A percentile compares a stretch with the other conserved stretches of the same genome.
Evolutionary conservation across 805 yeast species (phyloP).

Genomic region (Metschnikowia drakensbergensis): DNA sequence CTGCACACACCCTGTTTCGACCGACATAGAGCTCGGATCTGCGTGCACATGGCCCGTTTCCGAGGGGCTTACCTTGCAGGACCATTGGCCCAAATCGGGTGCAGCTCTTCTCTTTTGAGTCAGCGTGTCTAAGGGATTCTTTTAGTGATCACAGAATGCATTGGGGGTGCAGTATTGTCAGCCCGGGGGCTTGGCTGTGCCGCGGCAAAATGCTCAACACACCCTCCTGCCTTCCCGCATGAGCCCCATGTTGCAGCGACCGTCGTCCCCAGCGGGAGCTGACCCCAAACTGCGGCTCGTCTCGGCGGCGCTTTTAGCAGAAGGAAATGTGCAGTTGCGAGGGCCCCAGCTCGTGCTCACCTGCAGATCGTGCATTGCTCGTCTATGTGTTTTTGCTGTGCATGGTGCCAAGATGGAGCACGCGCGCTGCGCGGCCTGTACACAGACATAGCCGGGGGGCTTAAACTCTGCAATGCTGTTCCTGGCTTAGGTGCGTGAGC

Average conservation of each 20-base stretch:
- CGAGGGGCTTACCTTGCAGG: conserved; percentile 1
- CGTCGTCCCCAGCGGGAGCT: background rate
- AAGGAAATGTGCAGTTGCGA: background rate
- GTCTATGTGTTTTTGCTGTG: conserved; percentile 5
- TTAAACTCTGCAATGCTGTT: conserved; percentile 2
- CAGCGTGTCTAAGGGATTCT: no score
- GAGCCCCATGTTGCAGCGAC: no score
- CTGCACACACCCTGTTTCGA: background rate
- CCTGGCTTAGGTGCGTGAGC: conserved; percentile 4
- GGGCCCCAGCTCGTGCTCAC: background rate
- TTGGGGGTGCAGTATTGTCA: no score
- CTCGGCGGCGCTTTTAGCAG: background rate
- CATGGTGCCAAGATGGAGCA: conserved; percentile 4
- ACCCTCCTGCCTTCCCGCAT: no score
- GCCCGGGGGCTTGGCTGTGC: no score
- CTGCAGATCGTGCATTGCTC: background rate
- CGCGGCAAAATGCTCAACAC: no score
- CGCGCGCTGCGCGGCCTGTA: background rate
- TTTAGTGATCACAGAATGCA: no score
- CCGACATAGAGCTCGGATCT: background rate
- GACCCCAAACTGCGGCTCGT: background rate
- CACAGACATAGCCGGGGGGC: background rate
- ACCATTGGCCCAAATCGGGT: background rate
- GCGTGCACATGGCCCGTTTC: background rate
- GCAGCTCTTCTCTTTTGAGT: background rate